phyloP scores from a whole-genome alignment of 1,284 basidiomycete genomes.

The Tilletia walkeri region DNA sequence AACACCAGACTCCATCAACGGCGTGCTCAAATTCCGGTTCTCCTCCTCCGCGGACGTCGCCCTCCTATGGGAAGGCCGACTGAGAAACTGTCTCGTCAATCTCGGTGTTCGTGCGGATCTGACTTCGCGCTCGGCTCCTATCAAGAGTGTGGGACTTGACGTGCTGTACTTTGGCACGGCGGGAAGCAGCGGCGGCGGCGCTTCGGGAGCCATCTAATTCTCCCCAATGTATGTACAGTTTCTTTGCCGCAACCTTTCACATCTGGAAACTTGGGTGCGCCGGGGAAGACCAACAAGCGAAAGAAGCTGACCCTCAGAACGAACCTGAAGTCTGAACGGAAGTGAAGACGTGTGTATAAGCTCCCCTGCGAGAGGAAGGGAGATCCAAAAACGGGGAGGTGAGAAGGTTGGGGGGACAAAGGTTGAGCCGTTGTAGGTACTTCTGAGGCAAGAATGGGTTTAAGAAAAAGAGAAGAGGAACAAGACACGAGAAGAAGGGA shows the following conservation, averaged over 20 bases:
- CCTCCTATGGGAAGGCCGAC: conserved; percentile 88
- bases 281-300: no score
- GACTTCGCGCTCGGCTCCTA: conserved; percentile 72
- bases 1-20: conserved; percentile 63
- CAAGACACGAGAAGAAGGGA: background rate
- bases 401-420: background rate
- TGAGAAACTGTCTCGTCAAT: conserved; percentile 82
- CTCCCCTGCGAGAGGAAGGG: background rate
- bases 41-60: conserved; percentile 74
- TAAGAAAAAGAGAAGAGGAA: background rate
- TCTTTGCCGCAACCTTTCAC: no score
- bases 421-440: background rate
- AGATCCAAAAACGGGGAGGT: background rate
- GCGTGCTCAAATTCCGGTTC: conserved; percentile 82
- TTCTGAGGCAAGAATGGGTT: background rate
- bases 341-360: no score
- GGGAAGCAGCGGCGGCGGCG: background rate
- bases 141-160: conserved; percentile 82
- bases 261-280: no score
- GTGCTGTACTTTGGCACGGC: conserved; percentile 72
- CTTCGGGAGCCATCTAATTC: no score
- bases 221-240: no score
- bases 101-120: conserved; percentile 84
- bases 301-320: no score
- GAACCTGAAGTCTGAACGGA: no score